Conservation (phyloP, 2,329 filamentous ascomycete genomes). For the Apiospora kogelbergensis region DNA sequence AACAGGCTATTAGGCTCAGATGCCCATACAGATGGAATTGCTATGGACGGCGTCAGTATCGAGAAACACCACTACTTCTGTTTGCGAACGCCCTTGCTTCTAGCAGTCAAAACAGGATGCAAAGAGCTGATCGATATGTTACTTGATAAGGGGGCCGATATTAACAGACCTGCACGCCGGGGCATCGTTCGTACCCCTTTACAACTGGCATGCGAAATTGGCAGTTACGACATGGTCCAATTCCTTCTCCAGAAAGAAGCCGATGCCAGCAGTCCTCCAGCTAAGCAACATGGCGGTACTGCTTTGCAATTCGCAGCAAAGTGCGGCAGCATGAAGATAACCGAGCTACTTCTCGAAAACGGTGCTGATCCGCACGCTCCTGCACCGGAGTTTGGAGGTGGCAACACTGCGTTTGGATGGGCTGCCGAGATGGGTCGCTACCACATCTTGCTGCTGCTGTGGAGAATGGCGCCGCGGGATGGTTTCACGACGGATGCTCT, state of each 20-base stretch:
- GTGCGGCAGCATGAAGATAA: slow-evolving; percentile 16
- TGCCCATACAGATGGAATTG: not conserved
- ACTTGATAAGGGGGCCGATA: slow-evolving; percentile 12
- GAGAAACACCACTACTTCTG: too few relatives aligned
- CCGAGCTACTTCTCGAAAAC: slow-evolving; percentile 11
- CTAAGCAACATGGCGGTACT: slow-evolving; percentile 15
- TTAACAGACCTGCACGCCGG: slow-evolving; percentile 13
- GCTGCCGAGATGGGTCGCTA: not conserved
- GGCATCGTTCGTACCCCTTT: slow-evolving; percentile 17
- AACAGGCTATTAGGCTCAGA: not conserved
- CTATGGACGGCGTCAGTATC: not conserved
- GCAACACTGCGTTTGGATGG: not conserved
- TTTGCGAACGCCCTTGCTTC: not conserved
- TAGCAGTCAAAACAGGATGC: slow-evolving; percentile 13
- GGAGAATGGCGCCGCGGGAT: not conserved
- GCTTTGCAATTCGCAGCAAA: slow-evolving; percentile 20
- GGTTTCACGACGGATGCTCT: not conserved
- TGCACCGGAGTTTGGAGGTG: not conserved
- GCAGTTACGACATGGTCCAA: slow-evolving; percentile 13
- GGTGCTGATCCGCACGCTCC: slow-evolving; percentile 11
- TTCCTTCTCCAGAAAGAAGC: slow-evolving; percentile 17
- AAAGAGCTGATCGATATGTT: slow-evolving; percentile 16
- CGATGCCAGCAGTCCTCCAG: slow-evolving; percentile 16
- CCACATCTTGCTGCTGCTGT: not conserved
- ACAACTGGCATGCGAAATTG: slow-evolving; percentile 16